Conservation (phyloP, 225 moss, liverwort and hornwort species). For the Polytrichum formosum region DNA sequence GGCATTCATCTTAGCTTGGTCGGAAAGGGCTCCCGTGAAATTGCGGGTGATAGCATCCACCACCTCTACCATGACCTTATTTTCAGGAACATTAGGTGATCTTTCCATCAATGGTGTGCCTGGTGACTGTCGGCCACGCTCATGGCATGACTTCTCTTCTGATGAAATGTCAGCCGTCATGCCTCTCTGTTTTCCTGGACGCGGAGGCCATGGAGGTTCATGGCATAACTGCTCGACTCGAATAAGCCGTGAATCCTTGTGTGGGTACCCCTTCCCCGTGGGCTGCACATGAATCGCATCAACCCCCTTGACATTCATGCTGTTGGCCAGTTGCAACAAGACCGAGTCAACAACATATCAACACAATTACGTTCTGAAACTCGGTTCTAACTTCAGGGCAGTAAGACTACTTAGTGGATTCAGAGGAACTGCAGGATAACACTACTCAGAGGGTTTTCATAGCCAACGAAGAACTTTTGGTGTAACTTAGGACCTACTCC, state of each 20-base stretch:
- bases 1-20: slow-evolving; percentile 12
- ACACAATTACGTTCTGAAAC: too few species aligned
- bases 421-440: too few species aligned
- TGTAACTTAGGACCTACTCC: too few species aligned
- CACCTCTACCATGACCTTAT: slow-evolving; percentile 2
- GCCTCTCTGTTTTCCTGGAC: background rate
- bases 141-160: background rate
- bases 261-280: background rate
- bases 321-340: too few species aligned
- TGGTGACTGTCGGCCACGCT: too few species aligned
- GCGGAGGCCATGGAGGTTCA: too few species aligned
- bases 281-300: slow-evolving; percentile 1
- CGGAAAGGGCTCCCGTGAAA: slow-evolving; percentile 4
- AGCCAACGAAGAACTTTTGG: too few species aligned
- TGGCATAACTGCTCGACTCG: background rate
- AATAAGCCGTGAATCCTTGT: slow-evolving; percentile 1
- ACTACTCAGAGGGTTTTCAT: too few species aligned
- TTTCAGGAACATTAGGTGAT: slow-evolving; percentile 1
- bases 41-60: slow-evolving; percentile 4
- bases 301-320: too few species aligned
- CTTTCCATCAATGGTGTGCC: slow-evolving; percentile 4
- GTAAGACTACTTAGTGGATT: too few species aligned
- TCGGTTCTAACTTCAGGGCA: too few species aligned
- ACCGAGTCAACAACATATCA: too few species aligned
- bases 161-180: background rate